Evolutionary conservation across 2,329 filamentous ascomycete species (phyloP).

Genomic region (Pseudogymnoascus pannorum): DNA sequence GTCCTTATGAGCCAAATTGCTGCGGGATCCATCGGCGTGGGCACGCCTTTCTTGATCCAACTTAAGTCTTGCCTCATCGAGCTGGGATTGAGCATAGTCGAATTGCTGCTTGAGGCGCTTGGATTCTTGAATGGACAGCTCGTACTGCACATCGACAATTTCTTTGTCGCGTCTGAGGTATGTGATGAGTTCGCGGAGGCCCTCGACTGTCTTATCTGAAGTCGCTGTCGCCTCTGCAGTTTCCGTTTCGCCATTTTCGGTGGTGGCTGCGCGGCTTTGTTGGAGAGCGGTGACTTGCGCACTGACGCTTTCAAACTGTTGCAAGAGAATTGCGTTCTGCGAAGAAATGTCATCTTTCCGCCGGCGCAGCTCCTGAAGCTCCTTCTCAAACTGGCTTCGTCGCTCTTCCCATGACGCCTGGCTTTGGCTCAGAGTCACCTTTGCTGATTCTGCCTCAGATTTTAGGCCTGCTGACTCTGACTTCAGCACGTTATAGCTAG

Average conservation of each 20-base stretch:
- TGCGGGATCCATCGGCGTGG: constrained; percentile 65
- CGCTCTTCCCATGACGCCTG: constrained; percentile 85
- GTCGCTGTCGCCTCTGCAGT: constrained; percentile 29
- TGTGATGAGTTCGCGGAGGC: constrained; percentile 81
- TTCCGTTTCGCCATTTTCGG: constrained; percentile 45
- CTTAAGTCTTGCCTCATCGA: constrained; percentile 83
- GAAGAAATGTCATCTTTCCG: constrained; percentile 77
- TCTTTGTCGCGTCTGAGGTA: constrained; percentile 95
- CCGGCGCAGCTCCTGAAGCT: constrained; percentile 69
- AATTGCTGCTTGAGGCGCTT: constrained; percentile 87
- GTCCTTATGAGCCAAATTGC: constrained; percentile 74
- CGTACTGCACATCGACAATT: constrained; percentile 93
- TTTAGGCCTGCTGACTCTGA: constrained; percentile 67
- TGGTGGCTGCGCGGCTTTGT: constrained; percentile 56
- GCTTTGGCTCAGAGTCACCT: constrained; percentile 67
- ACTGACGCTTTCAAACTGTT: constrained; percentile 78
- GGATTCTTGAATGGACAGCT: constrained; percentile 78
- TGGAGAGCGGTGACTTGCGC: constrained; percentile 74
- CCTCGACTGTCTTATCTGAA: constrained; percentile 57
- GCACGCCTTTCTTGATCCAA: constrained; percentile 81
- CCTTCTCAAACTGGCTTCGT: constrained; percentile 71
- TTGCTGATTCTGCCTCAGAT: constrained; percentile 79
- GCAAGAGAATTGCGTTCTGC: constrained; percentile 85
- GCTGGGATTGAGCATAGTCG: constrained; percentile 75
- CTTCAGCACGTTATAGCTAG: constrained; percentile 75